phyloP scores from a whole-genome alignment of 2,329 filamentous ascomycete species.

The Massarina eburnea region DNA sequence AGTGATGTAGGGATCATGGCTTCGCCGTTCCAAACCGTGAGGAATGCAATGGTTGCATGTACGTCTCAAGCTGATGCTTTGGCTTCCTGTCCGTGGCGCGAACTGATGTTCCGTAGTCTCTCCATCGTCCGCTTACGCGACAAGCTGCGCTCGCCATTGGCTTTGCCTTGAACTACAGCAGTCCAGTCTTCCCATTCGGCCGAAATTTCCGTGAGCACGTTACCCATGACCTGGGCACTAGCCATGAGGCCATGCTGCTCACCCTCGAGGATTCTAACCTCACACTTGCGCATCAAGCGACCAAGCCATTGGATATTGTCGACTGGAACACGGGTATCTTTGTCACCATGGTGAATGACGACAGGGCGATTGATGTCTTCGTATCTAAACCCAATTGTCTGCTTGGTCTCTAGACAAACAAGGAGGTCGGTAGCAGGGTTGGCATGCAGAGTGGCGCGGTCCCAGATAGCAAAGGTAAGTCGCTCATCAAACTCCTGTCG shows the following conservation, averaged over 20 bases:
- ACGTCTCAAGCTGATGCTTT: not conserved
- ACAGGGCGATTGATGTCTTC: conserved; percentile 91
- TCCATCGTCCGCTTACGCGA: conserved; percentile 12
- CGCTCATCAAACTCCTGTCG: conserved; percentile 78
- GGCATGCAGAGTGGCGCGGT: conserved; percentile 82
- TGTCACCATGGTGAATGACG: conserved; percentile 90
- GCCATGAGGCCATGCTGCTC: conserved; percentile 98
- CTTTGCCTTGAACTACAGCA: conserved; percentile 25
- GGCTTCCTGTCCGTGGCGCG: conserved; percentile 10
- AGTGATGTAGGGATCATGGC: not conserved
- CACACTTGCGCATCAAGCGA: conserved; percentile 89
- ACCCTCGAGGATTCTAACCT: conserved; percentile 84
- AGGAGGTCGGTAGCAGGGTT: conserved; percentile 93
- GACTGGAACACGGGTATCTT: conserved; percentile 87
- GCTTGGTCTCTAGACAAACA: conserved; percentile 86
- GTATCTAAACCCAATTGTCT: conserved; percentile 93
- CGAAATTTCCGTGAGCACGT: conserved; percentile 90
- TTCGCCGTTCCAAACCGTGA: conserved; percentile 4
- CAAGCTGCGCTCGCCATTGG: conserved; percentile 13
- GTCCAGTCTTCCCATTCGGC: conserved; percentile 71
- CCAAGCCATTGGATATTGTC: conserved; percentile 96
- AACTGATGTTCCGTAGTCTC: conserved; percentile 10
- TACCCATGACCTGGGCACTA: conserved; percentile 87
- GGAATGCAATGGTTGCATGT: not conserved
- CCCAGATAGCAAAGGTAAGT: conserved; percentile 92